Evolutionary conservation across 768 basidiomycete genomes (phyloP).

Genomic region (Macrolepiota fuliginosa): DNA sequence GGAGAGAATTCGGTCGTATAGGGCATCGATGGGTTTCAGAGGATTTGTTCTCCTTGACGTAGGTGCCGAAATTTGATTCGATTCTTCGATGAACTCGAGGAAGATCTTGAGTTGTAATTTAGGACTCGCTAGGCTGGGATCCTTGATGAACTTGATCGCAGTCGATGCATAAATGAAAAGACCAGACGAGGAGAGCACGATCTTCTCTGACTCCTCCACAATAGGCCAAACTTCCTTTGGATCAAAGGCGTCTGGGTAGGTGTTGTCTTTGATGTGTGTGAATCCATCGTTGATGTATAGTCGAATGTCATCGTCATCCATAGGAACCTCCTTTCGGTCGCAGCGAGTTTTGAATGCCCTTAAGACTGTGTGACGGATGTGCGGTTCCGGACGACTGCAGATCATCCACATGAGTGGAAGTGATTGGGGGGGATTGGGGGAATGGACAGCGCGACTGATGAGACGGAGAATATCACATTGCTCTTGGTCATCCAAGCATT

Average conservation of each 20-base stretch:
- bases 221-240: constrained; percentile 12
- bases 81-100: constrained; percentile 3
- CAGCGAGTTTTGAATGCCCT: not conserved
- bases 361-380: constrained; percentile 6
- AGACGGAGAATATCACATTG: constrained; percentile 11
- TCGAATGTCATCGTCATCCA: constrained; percentile 5
- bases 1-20: not conserved
- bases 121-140: not conserved
- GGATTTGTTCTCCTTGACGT: not conserved
- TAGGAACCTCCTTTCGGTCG: constrained; percentile 1
- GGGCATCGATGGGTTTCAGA: not conserved
- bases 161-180: constrained; percentile 18
- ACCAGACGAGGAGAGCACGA: constrained; percentile 14
- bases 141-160: constrained; percentile 15
- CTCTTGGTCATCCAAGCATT: constrained; percentile 12
- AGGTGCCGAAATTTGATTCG: not conserved
- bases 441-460: constrained; percentile 2
- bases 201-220: not conserved
- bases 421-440: not conserved
- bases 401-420: constrained; percentile 16
- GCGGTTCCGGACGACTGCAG: constrained; percentile 15
- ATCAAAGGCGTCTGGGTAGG: not conserved
- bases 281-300: constrained; percentile 6
- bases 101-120: not conserved
- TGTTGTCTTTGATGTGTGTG: not conserved